Conservation (phyloP, 176 grass and related monocot species). For the Oryza meridionalis region DNA sequence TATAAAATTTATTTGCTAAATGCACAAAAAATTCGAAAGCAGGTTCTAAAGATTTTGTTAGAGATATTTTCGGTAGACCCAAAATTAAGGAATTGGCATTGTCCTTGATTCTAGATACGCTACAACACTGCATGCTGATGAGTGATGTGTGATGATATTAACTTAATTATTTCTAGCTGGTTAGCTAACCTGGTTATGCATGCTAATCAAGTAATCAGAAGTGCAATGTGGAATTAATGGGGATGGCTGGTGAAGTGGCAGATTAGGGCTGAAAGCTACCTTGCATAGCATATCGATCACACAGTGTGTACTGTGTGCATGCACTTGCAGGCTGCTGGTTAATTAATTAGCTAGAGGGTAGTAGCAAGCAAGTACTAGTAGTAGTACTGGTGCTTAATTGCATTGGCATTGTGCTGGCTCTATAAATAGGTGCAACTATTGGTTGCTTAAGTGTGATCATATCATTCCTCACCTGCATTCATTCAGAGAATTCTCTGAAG, state of each 20-base stretch:
- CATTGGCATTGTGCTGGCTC: conserved; percentile 30
- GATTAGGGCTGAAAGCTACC: conserved; percentile 42
- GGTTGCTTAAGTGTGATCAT: conserved; percentile 35
- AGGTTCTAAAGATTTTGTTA: no score
- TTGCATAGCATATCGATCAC: background rate
- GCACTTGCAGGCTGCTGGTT: background rate
- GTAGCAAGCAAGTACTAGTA: background rate
- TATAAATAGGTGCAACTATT: conserved; percentile 63
- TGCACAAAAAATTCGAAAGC: no score
- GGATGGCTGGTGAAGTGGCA: conserved; percentile 59
- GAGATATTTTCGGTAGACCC: no score
- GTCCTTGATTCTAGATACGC: background rate
- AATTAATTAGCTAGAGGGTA: background rate
- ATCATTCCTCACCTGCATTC: conserved; percentile 31
- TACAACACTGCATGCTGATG: background rate
- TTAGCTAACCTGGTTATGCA: background rate
- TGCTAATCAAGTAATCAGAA: background rate
- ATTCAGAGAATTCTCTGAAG: conserved; percentile 24
- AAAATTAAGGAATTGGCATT: no score
- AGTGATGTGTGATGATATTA: conserved; percentile 20
- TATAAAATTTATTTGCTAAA: no score
- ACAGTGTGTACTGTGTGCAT: background rate
- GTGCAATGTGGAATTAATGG: conserved; percentile 1
- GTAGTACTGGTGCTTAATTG: background rate
- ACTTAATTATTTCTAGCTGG: background rate